Evolutionary conservation across 2,329 filamentous ascomycete genomes (phyloP), one percentile per base, ranked within the genome.

Genomic region (Xylaria sp.): DNA sequence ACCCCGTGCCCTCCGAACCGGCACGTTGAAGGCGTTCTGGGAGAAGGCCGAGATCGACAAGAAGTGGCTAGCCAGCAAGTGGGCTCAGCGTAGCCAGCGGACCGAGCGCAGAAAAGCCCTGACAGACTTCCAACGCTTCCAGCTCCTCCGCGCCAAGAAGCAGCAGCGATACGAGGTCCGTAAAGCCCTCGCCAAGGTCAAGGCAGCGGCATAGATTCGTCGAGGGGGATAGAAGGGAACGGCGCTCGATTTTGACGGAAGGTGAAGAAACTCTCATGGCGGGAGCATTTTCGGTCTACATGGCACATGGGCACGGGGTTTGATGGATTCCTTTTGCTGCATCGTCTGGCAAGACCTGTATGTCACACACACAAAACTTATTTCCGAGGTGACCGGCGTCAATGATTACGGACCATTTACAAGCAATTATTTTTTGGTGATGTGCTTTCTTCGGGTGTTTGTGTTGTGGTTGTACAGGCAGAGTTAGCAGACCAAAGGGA

Each of bases 61-160:
- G 83, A 97, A 97, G 89, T 98, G 94, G 92, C 90, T 91, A 82
- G 89, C 93, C 86, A 94, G 90, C 88, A 90, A 90, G 84, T 97
- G 92, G 91, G 94, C 94, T 81, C 96, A 99, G 93, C 94, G 94
- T 90, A 90, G 92, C 82, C 90, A 90, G 78, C 92, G 93, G 86
- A 89, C 89, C 80, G 89, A 93, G 85, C 92, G 93, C 87, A 92
- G 96, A 89, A 92, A 92, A 87, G 90, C 90, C 81, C 89, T 99
- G 77, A 97, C 91, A 86, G 96, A 99, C 90, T 99, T 99, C 83
- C 96, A 99, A 89, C 92, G 96, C 85, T 99, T 98, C 94, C 98
- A 99, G 93, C 96, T 98, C 80, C 89, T 98, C 90, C 92, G 95
- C 86, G 89, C 98, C 87, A 97, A 95, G 92, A 99, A 99, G 91